Evolutionary conservation across 73 alveolate genomes (phyloP).

Genomic region (Breviolum minutum): DNA sequence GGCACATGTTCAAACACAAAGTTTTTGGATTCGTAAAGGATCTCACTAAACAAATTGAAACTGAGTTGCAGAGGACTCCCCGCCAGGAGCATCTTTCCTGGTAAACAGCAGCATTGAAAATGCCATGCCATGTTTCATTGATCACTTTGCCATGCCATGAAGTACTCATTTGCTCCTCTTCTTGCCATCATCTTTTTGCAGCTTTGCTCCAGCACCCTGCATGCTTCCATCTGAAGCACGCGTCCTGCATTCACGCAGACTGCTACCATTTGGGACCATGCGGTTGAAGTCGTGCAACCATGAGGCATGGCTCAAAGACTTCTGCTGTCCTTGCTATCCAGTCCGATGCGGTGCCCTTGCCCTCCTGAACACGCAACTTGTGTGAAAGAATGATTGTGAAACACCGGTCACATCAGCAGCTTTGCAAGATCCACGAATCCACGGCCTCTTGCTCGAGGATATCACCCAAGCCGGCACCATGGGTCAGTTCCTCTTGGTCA

Average conservation of each 20-base stretch:
- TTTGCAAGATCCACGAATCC: background rate
- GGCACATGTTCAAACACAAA: no score
- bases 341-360: constrained; percentile 72
- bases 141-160: no score
- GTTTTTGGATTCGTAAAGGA: background rate
- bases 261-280: background rate
- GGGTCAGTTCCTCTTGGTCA: constrained; percentile 40
- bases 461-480: constrained; percentile 76
- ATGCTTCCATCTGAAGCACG: constrained; percentile 80
- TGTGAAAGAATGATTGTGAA: no score
- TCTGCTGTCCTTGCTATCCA: constrained; percentile 56
- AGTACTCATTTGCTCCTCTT: constrained; percentile 18
- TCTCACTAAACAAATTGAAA: background rate
- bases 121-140: background rate
- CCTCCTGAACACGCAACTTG: constrained; percentile 4
- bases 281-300: background rate
- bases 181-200: constrained; percentile 75
- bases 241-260: constrained; percentile 6
- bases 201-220: constrained; percentile 75
- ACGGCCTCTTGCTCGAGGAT: constrained; percentile 77
- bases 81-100: constrained; percentile 91
- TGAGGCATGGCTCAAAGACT: background rate
- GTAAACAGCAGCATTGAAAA: background rate
- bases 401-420: background rate
- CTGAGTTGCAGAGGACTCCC: constrained; percentile 40